Evolutionary conservation across 805 yeast genomes (phyloP).

Genomic region (Lipomyces lipofer): DNA sequence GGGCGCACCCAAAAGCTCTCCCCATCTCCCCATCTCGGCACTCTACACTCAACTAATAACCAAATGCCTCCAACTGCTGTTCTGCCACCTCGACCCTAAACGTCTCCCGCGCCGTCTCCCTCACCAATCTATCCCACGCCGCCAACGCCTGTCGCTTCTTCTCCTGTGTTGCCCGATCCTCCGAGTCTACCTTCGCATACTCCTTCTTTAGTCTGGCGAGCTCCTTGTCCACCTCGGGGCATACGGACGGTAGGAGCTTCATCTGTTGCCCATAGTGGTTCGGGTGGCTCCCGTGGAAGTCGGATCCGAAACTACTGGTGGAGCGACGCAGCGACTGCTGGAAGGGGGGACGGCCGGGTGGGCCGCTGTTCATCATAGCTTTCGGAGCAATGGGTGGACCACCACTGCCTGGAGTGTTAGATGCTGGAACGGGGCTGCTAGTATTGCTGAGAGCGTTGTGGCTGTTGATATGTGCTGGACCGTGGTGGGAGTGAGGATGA

Average conservation of each 20-base stretch:
- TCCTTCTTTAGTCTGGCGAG: conserved; percentile 16
- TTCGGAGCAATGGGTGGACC: conserved; percentile 24
- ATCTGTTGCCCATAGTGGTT: conserved; percentile 1
- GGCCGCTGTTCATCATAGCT: conserved; percentile 20
- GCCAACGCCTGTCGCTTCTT: conserved; percentile 22
- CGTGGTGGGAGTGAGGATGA: conserved; percentile 3
- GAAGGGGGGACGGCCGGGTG: conserved; percentile 7
- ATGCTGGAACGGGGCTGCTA: neutral
- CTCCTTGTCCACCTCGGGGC: conserved; percentile 26
- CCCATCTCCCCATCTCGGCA: neutral
- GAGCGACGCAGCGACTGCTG: too few relatives aligned
- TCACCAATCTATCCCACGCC: conserved; percentile 20
- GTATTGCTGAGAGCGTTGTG: neutral
- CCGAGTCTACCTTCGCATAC: conserved; percentile 16
- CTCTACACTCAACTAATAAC: conserved; percentile 4
- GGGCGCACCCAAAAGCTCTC: neutral
- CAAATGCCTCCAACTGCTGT: conserved; percentile 22
- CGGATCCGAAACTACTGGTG: conserved; percentile 3
- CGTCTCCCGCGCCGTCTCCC: conserved; percentile 22
- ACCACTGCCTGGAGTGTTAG: neutral
- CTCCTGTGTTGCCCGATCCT: conserved; percentile 11
- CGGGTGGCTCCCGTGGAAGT: neutral
- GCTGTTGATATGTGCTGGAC: conserved; percentile 5
- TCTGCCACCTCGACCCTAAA: conserved; percentile 24
- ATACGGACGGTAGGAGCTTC: conserved; percentile 24